Percentiles rank a stretch among this genome's conserved stretches.
These are phyloP conservation scores for Taphrina populina DNA, from an alignment of 1,139 yeast species.

Conservation along the genomic window DNA sequence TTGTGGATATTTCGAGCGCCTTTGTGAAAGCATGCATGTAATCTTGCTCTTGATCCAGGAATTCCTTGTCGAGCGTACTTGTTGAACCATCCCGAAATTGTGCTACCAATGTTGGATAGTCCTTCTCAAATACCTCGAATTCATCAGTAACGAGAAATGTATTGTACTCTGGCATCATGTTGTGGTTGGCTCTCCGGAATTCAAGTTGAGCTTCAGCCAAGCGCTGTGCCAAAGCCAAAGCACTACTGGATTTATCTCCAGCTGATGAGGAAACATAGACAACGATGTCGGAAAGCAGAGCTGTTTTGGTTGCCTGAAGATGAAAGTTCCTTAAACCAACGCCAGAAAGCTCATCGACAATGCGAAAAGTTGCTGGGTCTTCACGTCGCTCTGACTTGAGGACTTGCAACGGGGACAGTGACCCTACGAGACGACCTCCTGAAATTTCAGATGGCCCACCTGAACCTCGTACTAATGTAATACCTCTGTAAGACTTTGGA, in stretches of 20 bases:
- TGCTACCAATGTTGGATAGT: slow-evolving; percentile 38
- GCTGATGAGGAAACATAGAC: slow-evolving; percentile 53
- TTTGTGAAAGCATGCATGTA: slow-evolving; percentile 83
- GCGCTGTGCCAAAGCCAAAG: slow-evolving; percentile 8
- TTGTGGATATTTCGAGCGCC: slow-evolving; percentile 53
- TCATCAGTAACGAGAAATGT: slow-evolving; percentile 39
- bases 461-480: slow-evolving; percentile 6
- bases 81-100: slow-evolving; percentile 35
- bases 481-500: slow-evolving; percentile 7
- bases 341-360: slow-evolving; percentile 65
- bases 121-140: slow-evolving; percentile 38
- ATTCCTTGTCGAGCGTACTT: slow-evolving; percentile 44
- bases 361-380: slow-evolving; percentile 47
- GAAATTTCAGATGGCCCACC: not conserved
- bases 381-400: slow-evolving; percentile 39
- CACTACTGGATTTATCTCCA: slow-evolving; percentile 38
- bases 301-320: slow-evolving; percentile 70
- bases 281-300: slow-evolving; percentile 65
- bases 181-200: not conserved
- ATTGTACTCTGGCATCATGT: slow-evolving; percentile 27
- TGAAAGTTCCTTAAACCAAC: slow-evolving; percentile 73
- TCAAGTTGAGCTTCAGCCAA: slow-evolving; percentile 9
- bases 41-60: slow-evolving; percentile 68
- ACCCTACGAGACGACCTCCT: not conserved
- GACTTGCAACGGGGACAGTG: not conserved